Conservation (phyloP, 768 basidiomycete genomes). For the Tremella fuciformis region DNA sequence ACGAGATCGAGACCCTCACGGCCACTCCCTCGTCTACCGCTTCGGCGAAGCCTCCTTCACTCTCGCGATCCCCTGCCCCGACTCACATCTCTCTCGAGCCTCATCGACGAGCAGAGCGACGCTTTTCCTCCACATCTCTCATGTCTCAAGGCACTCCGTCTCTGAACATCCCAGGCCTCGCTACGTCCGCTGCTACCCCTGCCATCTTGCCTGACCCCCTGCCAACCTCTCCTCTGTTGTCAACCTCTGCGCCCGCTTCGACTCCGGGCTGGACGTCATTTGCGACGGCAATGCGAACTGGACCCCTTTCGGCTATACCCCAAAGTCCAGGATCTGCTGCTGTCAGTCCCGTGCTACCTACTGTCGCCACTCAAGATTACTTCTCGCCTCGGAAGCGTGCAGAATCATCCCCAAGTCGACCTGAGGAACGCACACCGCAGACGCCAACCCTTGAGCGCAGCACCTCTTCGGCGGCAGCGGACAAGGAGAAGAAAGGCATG, state of each 20-base stretch:
- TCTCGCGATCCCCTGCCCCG: conserved; percentile 39
- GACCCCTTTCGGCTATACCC: conserved; percentile 53
- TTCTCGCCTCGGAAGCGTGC: conserved; percentile 37
- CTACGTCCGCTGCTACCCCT: conserved; percentile 60
- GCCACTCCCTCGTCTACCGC: conserved; percentile 21
- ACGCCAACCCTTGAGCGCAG: conserved; percentile 7
- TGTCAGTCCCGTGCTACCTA: neutral
- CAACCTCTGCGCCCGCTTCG: conserved; percentile 35
- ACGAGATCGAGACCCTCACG: conserved; percentile 18
- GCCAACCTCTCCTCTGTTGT: conserved; percentile 13
- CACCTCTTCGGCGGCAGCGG: conserved; percentile 16
- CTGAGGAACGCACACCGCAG: neutral
- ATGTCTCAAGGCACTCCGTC: conserved; percentile 42
- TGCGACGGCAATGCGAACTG: conserved; percentile 24
- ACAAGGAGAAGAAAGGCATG: conserved; percentile 48
- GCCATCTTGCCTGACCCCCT: conserved; percentile 53
- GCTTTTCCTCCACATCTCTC: conserved; percentile 25
- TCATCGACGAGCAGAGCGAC: conserved; percentile 44
- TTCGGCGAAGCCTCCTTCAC: conserved; percentile 18
- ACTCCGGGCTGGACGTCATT: conserved; percentile 27
- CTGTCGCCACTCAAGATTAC: conserved; percentile 39
- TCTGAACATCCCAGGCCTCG: conserved; percentile 56
- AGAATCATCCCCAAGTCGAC: conserved; percentile 16
- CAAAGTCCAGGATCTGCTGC: conserved; percentile 54
- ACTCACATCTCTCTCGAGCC: conserved; percentile 45